These are phyloP conservation scores for Lactuca saligna DNA, from an alignment of 129 eudicot genomes.

Conservation along the genomic window DNA sequence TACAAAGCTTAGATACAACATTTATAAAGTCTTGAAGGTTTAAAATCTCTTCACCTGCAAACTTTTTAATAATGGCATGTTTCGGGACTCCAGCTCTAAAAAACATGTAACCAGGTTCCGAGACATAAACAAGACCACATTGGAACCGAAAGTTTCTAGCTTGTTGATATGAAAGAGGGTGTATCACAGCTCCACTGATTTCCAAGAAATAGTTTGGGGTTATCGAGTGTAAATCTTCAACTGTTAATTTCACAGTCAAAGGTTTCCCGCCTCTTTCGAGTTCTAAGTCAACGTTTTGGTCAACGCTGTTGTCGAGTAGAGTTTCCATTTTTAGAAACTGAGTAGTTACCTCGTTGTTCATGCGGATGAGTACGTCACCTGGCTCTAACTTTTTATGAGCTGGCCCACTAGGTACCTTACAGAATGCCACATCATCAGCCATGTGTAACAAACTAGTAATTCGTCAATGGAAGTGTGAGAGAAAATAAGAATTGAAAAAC, in stretches of 20 bases:
- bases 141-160: slow-evolving; percentile 95
- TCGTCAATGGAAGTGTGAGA: not conserved
- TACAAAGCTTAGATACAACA: slow-evolving; percentile 66
- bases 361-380: slow-evolving; percentile 83
- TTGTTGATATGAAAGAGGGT: slow-evolving; percentile 98
- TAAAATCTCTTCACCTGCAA: slow-evolving; percentile 79
- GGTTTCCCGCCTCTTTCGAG: slow-evolving; percentile 91
- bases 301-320: slow-evolving; percentile 78
- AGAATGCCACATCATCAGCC: slow-evolving; percentile 17
- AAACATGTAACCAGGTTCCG: slow-evolving; percentile 97
- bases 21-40: slow-evolving; percentile 64
- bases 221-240: slow-evolving; percentile 86
- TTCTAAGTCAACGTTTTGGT: slow-evolving; percentile 66
- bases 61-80: slow-evolving; percentile 89
- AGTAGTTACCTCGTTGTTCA: slow-evolving; percentile 82
- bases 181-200: slow-evolving; percentile 92
- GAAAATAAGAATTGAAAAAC: slow-evolving; percentile 21
- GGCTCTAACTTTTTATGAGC: slow-evolving; percentile 84
- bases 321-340: slow-evolving; percentile 89
- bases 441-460: slow-evolving; percentile 14
- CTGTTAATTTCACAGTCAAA: slow-evolving; percentile 57
- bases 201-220: slow-evolving; percentile 94
- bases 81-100: slow-evolving; percentile 90
- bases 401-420: slow-evolving; percentile 96
- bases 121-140: slow-evolving; percentile 91